Evolutionary conservation across 108 stramenopile species (phyloP), one percentile per base, ranked within the genome.

Genomic region (Fragilariopsis cylindrus): DNA sequence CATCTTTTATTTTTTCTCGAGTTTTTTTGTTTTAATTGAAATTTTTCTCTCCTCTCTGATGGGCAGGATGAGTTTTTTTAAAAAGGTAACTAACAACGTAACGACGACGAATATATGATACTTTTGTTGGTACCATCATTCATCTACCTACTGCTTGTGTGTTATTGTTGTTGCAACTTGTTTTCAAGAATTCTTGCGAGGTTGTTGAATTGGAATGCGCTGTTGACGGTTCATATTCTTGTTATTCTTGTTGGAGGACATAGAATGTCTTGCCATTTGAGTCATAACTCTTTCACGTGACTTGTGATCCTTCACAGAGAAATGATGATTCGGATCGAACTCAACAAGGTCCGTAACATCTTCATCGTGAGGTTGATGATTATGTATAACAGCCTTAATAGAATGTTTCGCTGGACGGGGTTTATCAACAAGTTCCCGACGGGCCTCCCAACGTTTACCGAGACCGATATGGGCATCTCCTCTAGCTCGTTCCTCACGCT

Each of bases 401-500:
- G 41, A 16, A 30, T 77, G 76, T 43, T 45, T 57, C 8, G 84
- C 70, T 19, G 69, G 79, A n/a, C 53, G 69, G 4, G 78, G 85
- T 40, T 74, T 72, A 5, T 79, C 81, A 5, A 44, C 53, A 12
- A 86, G 76, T 42, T 80, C 78, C 57, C 81, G 72, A n/a, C 81
- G 81, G 7, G 77, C 78, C 69, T 84, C 82, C 87, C 84, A 88
- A 6, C 87, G 84, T 57, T 83, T 85, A 49, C 71, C 56, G 46
- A 79, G 71, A 3, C 79, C 79, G 15, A 39, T 66, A 52, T 73
- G 70, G n/a, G 71, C 64, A 11, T 74, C 53, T 12, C 43, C 43
- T 7, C 82, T 63, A 2, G 84, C 73, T 5, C 53, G 58, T 71
- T 88, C 87, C 69, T 88, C 87, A 39, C 55, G 44, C 64, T 85